Evolutionary conservation across 2,329 filamentous ascomycete species (phyloP).

Genomic region (Ceratocystis huliohia): DNA sequence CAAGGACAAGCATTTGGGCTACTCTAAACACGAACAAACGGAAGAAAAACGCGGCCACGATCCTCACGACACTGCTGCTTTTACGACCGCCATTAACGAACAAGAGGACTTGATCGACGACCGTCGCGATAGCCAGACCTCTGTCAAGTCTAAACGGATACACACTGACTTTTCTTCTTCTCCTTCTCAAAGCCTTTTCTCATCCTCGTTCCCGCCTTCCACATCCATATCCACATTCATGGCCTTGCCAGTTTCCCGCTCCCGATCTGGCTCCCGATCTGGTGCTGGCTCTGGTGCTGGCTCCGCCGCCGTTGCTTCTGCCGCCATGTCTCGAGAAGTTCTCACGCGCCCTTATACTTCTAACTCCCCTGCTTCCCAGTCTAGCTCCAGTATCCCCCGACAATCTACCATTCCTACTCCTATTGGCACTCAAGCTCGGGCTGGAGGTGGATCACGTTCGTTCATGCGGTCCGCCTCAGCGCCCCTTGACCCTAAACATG

Average conservation of each 20-base stretch:
- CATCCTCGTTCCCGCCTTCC: not conserved
- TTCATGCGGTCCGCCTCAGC: constrained; percentile 18
- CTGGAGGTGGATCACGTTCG: not conserved
- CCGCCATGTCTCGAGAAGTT: not conserved
- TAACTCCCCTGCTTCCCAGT: not conserved
- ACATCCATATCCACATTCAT: constrained; percentile 10
- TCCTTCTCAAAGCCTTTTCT: not conserved
- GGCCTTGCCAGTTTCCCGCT: constrained; percentile 2
- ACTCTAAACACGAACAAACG: not conserved
- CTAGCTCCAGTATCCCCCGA: constrained; percentile 11
- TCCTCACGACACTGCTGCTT: not conserved
- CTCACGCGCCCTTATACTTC: not conserved
- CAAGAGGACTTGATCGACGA: not conserved
- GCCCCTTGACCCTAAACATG: constrained; percentile 16
- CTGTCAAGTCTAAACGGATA: not conserved
- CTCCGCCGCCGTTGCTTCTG: not conserved
- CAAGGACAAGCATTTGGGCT: not conserved
- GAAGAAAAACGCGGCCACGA: not conserved
- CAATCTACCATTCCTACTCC: constrained; percentile 18
- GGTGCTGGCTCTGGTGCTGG: not conserved
- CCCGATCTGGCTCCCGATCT: not conserved
- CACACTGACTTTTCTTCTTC: not conserved
- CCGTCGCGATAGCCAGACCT: not conserved
- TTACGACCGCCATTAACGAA: not conserved
- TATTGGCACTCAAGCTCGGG: constrained; percentile 8